Evolutionary conservation across 345 rosid genomes (phyloP).

Genomic region (Syzygium aqueum): DNA sequence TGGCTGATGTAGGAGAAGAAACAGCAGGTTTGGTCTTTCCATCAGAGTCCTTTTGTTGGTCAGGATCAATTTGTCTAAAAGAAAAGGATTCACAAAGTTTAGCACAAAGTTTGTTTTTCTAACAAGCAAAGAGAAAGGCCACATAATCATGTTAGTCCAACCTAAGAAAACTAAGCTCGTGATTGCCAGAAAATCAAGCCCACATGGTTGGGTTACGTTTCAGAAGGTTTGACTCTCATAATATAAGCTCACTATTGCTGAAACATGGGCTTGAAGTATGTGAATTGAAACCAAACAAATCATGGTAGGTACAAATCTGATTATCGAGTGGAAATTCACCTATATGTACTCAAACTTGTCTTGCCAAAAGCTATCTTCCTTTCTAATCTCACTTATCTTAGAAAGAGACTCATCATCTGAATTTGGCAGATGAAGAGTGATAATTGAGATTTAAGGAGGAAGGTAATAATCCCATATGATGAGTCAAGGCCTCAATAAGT

Average conservation of each 20-base stretch:
- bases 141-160: not conserved
- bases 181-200: not conserved
- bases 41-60: conserved; percentile 28
- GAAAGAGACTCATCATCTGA: not conserved
- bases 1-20: conserved; percentile 38
- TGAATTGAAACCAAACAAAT: not conserved
- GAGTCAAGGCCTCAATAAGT: not conserved
- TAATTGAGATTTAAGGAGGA: not conserved
- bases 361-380: not conserved
- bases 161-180: not conserved
- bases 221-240: not conserved
- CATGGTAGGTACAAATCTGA: not conserved
- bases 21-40: conserved; percentile 20
- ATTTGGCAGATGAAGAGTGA: not conserved
- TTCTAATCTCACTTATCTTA: not conserved
- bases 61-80: conserved; percentile 33
- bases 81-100: conserved; percentile 4
- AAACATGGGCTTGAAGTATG: not conserved
- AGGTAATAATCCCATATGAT: not conserved
- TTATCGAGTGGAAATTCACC: not conserved
- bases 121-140: not conserved
- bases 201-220: not conserved
- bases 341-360: not conserved
- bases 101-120: not conserved
- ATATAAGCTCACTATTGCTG: not conserved